phyloP scores from a whole-genome alignment of 176 grass and related monocot genomes.

The Carex parvula region DNA sequence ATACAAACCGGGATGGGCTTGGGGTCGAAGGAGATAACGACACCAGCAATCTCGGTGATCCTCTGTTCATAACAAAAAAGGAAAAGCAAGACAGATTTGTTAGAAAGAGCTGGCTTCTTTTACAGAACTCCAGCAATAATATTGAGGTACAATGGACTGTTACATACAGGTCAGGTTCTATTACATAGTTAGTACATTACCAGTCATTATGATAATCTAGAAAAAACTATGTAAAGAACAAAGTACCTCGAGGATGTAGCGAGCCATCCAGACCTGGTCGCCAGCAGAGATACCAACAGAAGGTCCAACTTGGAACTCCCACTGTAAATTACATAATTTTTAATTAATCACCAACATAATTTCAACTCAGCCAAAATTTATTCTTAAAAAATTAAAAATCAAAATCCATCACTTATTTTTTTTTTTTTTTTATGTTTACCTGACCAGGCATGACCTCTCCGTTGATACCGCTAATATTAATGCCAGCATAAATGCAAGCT shows the following conservation, averaged over 20 bases:
- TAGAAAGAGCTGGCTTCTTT: neutral
- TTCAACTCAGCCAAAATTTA: neutral
- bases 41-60: conserved; percentile 92
- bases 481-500: conserved; percentile 78
- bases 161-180: neutral
- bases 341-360: conserved; percentile 6
- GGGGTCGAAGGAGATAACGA: conserved; percentile 83
- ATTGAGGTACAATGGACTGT: neutral
- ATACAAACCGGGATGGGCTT: conserved; percentile 69
- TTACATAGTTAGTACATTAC: neutral
- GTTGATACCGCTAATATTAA: conserved; percentile 96
- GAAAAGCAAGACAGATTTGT: neutral
- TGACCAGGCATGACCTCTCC: conserved; percentile 99
- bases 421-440: conserved; percentile 32
- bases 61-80: conserved; percentile 38
- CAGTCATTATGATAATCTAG: neutral
- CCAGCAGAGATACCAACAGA: conserved; percentile 69
- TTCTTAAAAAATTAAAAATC: neutral
- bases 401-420: neutral
- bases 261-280: conserved; percentile 82
- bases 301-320: conserved; percentile 98
- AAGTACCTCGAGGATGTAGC: conserved; percentile 91
- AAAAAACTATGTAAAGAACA: neutral
- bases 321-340: conserved; percentile 39
- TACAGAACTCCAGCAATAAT: neutral